Base-by-base conservation (phyloP, 2,329 filamentous ascomycete species). In the Fusarium transvaalense region DNA sequence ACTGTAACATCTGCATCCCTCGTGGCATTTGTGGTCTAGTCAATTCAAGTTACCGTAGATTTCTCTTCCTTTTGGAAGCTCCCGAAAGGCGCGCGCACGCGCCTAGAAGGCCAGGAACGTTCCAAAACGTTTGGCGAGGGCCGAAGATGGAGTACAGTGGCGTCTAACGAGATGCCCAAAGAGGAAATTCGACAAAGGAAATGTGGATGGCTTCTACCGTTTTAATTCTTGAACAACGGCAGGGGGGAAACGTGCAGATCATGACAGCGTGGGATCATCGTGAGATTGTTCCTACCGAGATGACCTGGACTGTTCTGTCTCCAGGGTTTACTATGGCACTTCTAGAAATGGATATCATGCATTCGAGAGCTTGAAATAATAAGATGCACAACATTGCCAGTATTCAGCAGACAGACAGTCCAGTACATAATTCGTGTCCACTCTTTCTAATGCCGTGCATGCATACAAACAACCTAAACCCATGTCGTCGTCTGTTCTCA, bases 401-500 rank as follows among this genome's bases (percentile, higher is more conserved):
- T 50, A 34, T 31, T 17, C 27, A 17, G 17, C 34, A 37, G 42
- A 41, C 31, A 25, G 38, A 21, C 13, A 37, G 17, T 15, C 23
- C 5, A 37, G 23, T 39, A n/a, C n/a, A n/a, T 25, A 27, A 54
- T 29, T 34, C 48, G 48, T 54, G 42, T 19, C 60, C 47, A 54
- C 46, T 47, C 31, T 35, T 32, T 32, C 23, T 3, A 19, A 68
- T 68, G 61, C 61, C 61, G 31, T 55, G 66, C 66, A 68, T 68
- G 23, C 23, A 25, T 25, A 25, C 23, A 50, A 37, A 6, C 45
- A 47, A 25, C 31, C 27, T 37, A 29, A 42, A 47, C 52, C 65
- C 65, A 57, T 61, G 51, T 31, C 46, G 5, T 53, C 6, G 58
- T 68, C 32, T 56, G 37, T 46, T 60, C 60, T 66, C 58, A 47